Base-by-base conservation (phyloP, 768 basidiomycete species). In the Hygrophoropsis aurantiaca region DNA sequence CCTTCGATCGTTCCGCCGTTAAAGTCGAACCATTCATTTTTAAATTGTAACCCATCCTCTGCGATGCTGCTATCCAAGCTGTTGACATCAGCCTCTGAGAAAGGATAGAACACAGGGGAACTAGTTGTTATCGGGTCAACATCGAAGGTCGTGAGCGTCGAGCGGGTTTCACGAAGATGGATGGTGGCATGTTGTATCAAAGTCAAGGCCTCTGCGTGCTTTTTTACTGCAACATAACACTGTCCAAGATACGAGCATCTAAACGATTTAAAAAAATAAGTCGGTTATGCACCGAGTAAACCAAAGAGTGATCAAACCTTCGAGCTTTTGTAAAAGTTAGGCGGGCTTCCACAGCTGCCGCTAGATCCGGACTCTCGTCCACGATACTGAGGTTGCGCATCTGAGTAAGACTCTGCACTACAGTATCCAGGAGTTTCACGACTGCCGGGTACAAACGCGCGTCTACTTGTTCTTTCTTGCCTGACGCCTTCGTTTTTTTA, bases 361-460 rank as follows among this genome's bases (percentile, higher is more conserved):
- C 80, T 4, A 97, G 75, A 53, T 93, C 90, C 0, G 90, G 85
- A 56, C 83, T 90, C 63, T 93, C 90, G 57, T 95, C 91, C 11
- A 95, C 89, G 32, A 93, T 79, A 43, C 82, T 88, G 47, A 97
- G 72, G 5, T 79, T 80, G 21, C 88, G 75, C 82, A 95, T 88
- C 64, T 92, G 90, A 44, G 81, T 80, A 37, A 97, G 70, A 58
- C 85, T 87, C 68, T 95, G 92, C 16, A 95, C 66, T 24, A 91
- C 77, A 2, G 88, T 85, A 65, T 97, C 94, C 35, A 91, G 80
- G 9, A 90, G 70, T 66, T 95, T 95, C 63, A 97, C 86, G 7
- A 95, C 74, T 0, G 89, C 92, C 5, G 92, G 91, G 59, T 81
- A 90, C n/a, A 87, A 70, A 42, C 88, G 79, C 19, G 74, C 75